Percentiles rank a stretch among this genome's conserved stretches.
phyloP scores from a whole-genome alignment of 495 filamentous ascomycete genomes.

The Penicillium diatomitis region DNA sequence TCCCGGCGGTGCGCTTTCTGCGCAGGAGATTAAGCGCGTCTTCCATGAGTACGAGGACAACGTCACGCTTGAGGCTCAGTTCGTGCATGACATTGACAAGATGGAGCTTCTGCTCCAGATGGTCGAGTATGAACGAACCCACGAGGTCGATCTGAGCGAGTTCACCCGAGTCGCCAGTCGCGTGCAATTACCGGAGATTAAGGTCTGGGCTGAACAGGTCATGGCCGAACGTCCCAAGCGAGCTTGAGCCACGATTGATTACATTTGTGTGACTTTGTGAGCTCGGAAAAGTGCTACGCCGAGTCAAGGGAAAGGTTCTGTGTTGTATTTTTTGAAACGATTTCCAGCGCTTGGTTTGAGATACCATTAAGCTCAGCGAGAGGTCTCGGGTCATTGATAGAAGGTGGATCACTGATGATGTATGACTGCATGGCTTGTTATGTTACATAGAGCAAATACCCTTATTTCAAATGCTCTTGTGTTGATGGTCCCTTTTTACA shows the following conservation, averaged over 20 bases:
- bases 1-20: conserved; percentile 51
- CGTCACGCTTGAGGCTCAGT: conserved; percentile 70
- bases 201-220: conserved; percentile 68
- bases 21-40: conserved; percentile 58
- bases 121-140: conserved; percentile 84
- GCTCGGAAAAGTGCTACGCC: too few species aligned
- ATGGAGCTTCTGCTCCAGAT: conserved; percentile 91
- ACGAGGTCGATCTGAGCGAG: conserved; percentile 68
- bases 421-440: conserved; percentile 7
- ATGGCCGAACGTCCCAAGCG: conserved; percentile 60
- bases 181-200: conserved; percentile 67
- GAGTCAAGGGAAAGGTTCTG: conserved; percentile 1
- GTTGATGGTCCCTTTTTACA: neutral
- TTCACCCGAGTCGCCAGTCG: conserved; percentile 67
- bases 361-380: conserved; percentile 14
- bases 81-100: conserved; percentile 96
- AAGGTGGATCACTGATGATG: conserved; percentile 11
- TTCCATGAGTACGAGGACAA: conserved; percentile 94
- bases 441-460: conserved; percentile 3
- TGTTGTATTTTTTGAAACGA: neutral
- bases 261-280: too few species aligned
- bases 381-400: conserved; percentile 5
- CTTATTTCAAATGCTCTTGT: conserved; percentile 1
- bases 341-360: conserved; percentile 5
- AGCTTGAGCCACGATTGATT: conserved; percentile 9